Conservation (phyloP, 2,329 filamentous ascomycete species). For the Claviceps digitariae region DNA sequence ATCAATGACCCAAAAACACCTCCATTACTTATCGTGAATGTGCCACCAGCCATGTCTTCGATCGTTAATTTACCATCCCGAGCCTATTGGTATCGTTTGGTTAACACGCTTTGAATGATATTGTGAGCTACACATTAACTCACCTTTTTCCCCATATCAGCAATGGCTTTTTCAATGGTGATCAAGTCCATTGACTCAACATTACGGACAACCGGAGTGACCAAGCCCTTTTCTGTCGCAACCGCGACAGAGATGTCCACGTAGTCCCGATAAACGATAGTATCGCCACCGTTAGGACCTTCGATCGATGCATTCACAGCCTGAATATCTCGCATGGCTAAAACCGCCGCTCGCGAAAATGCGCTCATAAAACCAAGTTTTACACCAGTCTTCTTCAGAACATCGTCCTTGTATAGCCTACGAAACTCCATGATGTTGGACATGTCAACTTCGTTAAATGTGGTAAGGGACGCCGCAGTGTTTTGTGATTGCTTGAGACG, state of each 20-base stretch:
- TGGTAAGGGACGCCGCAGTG: conserved; percentile 90
- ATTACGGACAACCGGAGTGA: conserved; percentile 93
- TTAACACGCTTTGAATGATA: not conserved
- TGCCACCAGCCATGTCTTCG: conserved; percentile 97
- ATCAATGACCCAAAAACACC: conserved; percentile 95
- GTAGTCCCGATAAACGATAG: conserved; percentile 95
- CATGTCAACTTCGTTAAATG: conserved; percentile 99
- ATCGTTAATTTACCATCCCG: conserved; percentile 94
- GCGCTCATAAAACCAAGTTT: conserved; percentile 99
- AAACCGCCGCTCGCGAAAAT: conserved; percentile 76
- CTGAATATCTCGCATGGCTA: conserved; percentile 92
- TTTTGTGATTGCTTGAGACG: conserved; percentile 98
- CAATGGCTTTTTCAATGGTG: conserved; percentile 79
- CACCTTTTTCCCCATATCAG: conserved; percentile 91
- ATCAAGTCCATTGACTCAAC: conserved; percentile 80
- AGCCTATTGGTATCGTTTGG: conserved; percentile 39
- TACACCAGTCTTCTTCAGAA: conserved; percentile 89
- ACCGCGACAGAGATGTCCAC: conserved; percentile 97
- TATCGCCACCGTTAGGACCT: conserved; percentile 86
- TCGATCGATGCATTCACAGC: conserved; percentile 95
- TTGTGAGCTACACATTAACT: not conserved
- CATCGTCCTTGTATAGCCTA: conserved; percentile 91
- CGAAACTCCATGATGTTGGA: conserved; percentile 94
- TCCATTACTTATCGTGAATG: conserved; percentile 95
- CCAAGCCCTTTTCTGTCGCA: conserved; percentile 91